Percentiles rank a stretch among this genome's conserved stretches.
Evolutionary conservation across 2,329 filamentous ascomycete species (phyloP).

Genomic region (Fusarium stilboides): DNA sequence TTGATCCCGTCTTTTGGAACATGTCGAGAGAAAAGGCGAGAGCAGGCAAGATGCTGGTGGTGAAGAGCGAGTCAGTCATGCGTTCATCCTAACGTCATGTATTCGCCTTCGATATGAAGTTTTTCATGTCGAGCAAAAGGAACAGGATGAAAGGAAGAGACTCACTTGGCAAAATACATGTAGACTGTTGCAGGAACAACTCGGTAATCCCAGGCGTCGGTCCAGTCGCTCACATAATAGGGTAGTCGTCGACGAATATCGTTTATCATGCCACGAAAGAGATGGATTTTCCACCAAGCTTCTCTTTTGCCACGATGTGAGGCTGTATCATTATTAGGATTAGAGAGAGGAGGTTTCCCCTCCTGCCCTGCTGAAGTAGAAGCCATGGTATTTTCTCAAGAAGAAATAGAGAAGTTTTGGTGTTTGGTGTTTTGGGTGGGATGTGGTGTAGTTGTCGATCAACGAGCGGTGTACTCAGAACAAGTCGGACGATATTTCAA

Average conservation of each 20-base stretch:
- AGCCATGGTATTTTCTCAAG: slow-evolving; percentile 19
- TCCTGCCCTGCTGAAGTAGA: slow-evolving; percentile 25
- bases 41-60: slow-evolving; percentile 82
- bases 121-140: neutral
- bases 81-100: slow-evolving; percentile 4
- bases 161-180: slow-evolving; percentile 95
- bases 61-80: slow-evolving; percentile 32
- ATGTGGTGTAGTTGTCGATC: slow-evolving; percentile 3
- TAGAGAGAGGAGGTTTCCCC: slow-evolving; percentile 13
- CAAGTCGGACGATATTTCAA: neutral
- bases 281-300: slow-evolving; percentile 80
- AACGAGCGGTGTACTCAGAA: slow-evolving; percentile 5
- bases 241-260: slow-evolving; percentile 82
- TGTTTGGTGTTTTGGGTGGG: neutral
- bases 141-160: slow-evolving; percentile 3
- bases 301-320: slow-evolving; percentile 30
- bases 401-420: neutral
- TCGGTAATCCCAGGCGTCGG: slow-evolving; percentile 90
- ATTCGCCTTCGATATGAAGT: neutral
- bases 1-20: slow-evolving; percentile 88
- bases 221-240: slow-evolving; percentile 87
- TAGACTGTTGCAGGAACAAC: slow-evolving; percentile 90
- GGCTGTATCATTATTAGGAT: slow-evolving; percentile 1
- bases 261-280: slow-evolving; percentile 85
- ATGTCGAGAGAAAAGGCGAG: slow-evolving; percentile 93